Evolutionary conservation across 352 stramenopile species (phyloP), one percentile per base, ranked within the genome.

Genomic region (Globisporangium alternatum): DNA sequence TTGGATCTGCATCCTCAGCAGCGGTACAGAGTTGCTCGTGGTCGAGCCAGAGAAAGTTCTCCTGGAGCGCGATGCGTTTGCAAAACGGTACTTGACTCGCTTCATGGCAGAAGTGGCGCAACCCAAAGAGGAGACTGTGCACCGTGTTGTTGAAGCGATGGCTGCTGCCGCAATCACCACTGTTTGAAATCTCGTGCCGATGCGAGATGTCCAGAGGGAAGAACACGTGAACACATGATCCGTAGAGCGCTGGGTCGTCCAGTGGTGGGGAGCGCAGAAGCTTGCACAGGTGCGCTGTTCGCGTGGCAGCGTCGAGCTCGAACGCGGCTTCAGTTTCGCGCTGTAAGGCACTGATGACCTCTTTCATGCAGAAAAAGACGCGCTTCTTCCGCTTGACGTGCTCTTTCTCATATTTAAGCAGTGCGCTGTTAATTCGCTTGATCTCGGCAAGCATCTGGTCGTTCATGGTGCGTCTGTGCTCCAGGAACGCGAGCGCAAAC

Each of bases 321-420:
- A 57, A 7, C 2, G 56, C 62, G 0, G 64, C 52, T 39, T 76
- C 63, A 41, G 72, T 70, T 56, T 76, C 75, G n/a, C 66, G 57
- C 1, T 60, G 21, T 2, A 72, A 44, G 19, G 28, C 52, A 9
- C 51, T 44, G 6, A 66, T 21, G 30, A 71, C 55, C 39, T 80
- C 72, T 62, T 75, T 79, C 39, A 77, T 72, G 28, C 65, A 71
- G 7, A 76, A 37, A 17, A 69, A 55, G 17, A 57, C 59, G 56
- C 65, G 47, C 47, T 80, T 80, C 10, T 69, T 67, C 37, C 75
- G 62, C 33, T 80, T 82, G 33, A 49, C 13, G 13, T 65, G 67
- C 21, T 80, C 72, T 33, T 78, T 82, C 44, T 82, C 75, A 53
- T 71, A 71, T 5, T 55, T 60, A 5, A 67, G 53, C 0, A 82